Base-by-base conservation (phyloP, 129 eudicot genomes). In the Artemisia argyi region DNA sequence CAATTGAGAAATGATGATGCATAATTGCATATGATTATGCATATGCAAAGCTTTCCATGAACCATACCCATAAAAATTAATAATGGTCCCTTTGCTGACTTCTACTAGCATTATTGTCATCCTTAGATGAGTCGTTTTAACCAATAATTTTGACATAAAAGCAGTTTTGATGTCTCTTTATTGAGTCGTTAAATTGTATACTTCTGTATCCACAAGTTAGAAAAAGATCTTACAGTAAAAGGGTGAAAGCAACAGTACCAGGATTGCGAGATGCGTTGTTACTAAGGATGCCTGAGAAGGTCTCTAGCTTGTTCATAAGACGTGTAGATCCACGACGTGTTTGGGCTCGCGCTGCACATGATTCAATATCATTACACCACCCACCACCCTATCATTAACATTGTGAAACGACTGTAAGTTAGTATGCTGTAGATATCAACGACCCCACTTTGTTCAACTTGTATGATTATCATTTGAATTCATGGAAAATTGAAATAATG, bases 321-420 rank as follows among this genome's bases (percentile, higher is more conserved):
- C 75, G 84, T 10, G 97, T 88, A 6, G 99, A 95, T 67, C 99
- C 99, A 64, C 87, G 97, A 16, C 83, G 97, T 7, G 86, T 86
- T 51, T 74, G 48, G 62, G 99, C 87, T 84, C 99, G 85, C 17
- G 75, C 96, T 75, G 83, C 73, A 73, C 99, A 95, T 59, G 99
- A 73, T 57, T 81, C 75, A 13, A 95, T 65, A 78, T 85, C 94
- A 72, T 91, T 91, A 88, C 99, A 95, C 99, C 99, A 95, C 75
- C 99, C 99, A 32, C 99, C 99, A 73, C 99, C 99, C 99, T 95
- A 72, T 70, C 51, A 66, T 49, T 49, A 56, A 32, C 54, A 62
- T 61, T 72, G 46, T 35, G 11, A 69, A 69, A 54, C 52, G 63
- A 69, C 73, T 66, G 66, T 48, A 13, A 42, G 19, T 71, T 46